These are phyloP conservation scores for Ophiostoma angusticollis DNA, from an alignment of 2,329 filamentous ascomycete species.

Conservation along the genomic window DNA sequence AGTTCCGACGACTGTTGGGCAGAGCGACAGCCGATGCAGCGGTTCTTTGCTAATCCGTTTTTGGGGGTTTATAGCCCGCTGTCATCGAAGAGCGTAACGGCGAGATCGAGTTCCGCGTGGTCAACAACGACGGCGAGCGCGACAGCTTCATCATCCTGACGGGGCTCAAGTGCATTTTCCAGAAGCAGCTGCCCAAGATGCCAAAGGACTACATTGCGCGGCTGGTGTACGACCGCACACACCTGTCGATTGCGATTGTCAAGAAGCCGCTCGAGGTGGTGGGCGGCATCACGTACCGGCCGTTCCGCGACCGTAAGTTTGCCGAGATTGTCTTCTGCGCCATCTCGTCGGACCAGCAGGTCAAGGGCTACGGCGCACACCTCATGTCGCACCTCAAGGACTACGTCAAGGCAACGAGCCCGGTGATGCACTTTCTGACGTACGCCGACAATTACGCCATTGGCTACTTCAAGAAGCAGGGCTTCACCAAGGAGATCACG, in stretches of 20 bases:
- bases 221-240: slow-evolving; percentile 91
- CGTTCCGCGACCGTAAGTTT: slow-evolving; percentile 83
- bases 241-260: slow-evolving; percentile 92
- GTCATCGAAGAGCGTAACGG: slow-evolving; percentile 88
- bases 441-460: slow-evolving; percentile 99
- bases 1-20: too few species aligned
- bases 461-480: slow-evolving; percentile 98
- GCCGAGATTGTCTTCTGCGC: slow-evolving; percentile 98
- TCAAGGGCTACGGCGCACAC: slow-evolving; percentile 96
- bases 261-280: slow-evolving; percentile 95
- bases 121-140: slow-evolving; percentile 85
- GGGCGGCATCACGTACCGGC: slow-evolving; percentile 90
- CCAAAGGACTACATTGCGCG: slow-evolving; percentile 98
- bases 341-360: slow-evolving; percentile 93
- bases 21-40: too few species aligned
- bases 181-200: slow-evolving; percentile 98
- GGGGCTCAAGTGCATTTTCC: slow-evolving; percentile 93
- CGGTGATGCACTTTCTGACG: slow-evolving; percentile 97
- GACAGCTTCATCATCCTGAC: slow-evolving; percentile 91
- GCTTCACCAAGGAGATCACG: slow-evolving; percentile 97
- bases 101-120: slow-evolving; percentile 92
- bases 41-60: neutral
- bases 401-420: slow-evolving; percentile 92
- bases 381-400: slow-evolving; percentile 97
- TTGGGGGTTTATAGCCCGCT: slow-evolving; percentile 44